These are phyloP conservation scores for Pichia sp. DNA, from an alignment of 1,139 yeast genomes.

Conservation along the genomic window DNA sequence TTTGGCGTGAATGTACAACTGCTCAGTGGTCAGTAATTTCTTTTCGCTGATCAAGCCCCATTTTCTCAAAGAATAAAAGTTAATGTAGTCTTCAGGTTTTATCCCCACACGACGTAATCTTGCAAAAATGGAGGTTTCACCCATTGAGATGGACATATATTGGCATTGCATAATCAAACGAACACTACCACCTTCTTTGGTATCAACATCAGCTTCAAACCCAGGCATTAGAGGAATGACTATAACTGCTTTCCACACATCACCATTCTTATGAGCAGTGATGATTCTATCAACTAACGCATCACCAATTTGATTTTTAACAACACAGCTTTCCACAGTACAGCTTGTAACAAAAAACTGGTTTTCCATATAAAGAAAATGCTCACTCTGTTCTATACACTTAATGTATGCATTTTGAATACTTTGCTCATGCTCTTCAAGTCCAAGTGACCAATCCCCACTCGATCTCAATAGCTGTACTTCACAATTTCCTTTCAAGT, in stretches of 20 bases:
- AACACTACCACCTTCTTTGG: slow-evolving; percentile 89
- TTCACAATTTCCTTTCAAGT: slow-evolving; percentile 84
- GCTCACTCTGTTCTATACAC: slow-evolving; percentile 86
- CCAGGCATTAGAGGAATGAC: slow-evolving; percentile 98
- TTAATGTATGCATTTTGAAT: slow-evolving; percentile 91
- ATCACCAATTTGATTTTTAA: slow-evolving; percentile 90
- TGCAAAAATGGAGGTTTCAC: slow-evolving; percentile 84
- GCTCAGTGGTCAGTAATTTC: slow-evolving; percentile 78
- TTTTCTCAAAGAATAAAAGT: slow-evolving; percentile 84
- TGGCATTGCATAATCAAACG: slow-evolving; percentile 97
- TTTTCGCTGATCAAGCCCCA: slow-evolving; percentile 91
- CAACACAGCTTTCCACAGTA: slow-evolving; percentile 76
- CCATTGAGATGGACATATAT: slow-evolving; percentile 88
- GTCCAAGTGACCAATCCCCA: slow-evolving; percentile 89
- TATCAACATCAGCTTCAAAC: slow-evolving; percentile 88
- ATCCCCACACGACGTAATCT: slow-evolving; percentile 76
- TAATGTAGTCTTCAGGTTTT: slow-evolving; percentile 81
- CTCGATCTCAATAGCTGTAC: slow-evolving; percentile 85
- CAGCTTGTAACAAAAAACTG: slow-evolving; percentile 83
- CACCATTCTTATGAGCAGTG: slow-evolving; percentile 74
- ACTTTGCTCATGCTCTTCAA: slow-evolving; percentile 79
- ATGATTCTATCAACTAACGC: slow-evolving; percentile 93
- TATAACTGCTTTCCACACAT: slow-evolving; percentile 84
- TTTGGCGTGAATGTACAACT: slow-evolving; percentile 90
- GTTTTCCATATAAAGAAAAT: slow-evolving; percentile 89